Evolutionary conservation across 2,329 filamentous ascomycete species (phyloP), one percentile per base, ranked within the genome.

Genomic region (Ophiostoma montium): DNA sequence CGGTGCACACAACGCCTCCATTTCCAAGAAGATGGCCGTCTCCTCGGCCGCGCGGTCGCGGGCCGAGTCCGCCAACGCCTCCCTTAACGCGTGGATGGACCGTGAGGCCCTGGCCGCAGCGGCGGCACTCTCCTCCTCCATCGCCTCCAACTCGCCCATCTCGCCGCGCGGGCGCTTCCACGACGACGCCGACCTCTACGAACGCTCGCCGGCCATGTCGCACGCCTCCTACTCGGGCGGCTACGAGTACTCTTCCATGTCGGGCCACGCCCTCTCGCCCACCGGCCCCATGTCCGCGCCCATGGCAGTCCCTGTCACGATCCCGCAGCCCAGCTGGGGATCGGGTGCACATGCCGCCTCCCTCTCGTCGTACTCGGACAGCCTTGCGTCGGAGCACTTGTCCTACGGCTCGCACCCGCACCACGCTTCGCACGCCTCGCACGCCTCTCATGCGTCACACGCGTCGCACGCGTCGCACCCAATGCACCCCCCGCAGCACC

Each of bases 161-260:
- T 54, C 59, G 7, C 61, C 61, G 31, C 60, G 62, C 30, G 58
- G 55, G 49, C 58, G 55, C 35, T 62, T 62, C 32, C 63, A 62
- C 44, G 63, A 67, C 51, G 63, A 66, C 44, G 55, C 64, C 53
- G 65, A 69, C 46, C 60, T 65, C 30, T 56, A 58, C 21, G 64
- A 66, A 23, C 67, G 65, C 46, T 57, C 64, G 18, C 65, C 60
- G 9, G 74, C 75, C 15, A 65, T 74, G 19, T 67, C 72, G 2
- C 64, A 66, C 3, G 65, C 69, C n/a, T 64, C 61, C 7, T 64
- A 54, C 57, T 63, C 63, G 33, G 64, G 61, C 52, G 64, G 61
- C 52, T 56, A 53, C 44, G 50, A 52, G 59, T 75, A 72, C 57
- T 30, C 39, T 30, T 30, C 39, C 19, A 63, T 72, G 46, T 72